phyloP scores from a whole-genome alignment of 441 rosid species.

The Pelargonium fulgidum region DNA sequence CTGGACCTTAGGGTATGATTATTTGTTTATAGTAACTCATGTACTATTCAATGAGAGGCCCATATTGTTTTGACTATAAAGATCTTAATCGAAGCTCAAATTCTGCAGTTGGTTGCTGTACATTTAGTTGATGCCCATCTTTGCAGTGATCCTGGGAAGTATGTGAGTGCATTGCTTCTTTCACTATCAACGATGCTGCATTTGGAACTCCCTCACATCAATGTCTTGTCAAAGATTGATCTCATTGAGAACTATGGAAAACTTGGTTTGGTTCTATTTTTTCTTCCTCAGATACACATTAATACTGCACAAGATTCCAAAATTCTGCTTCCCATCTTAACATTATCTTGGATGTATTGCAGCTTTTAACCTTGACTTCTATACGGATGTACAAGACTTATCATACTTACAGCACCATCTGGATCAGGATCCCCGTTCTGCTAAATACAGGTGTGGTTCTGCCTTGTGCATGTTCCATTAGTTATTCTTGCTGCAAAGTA shows the following conservation, averaged over 20 bases:
- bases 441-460: conserved; percentile 64
- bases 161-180: conserved; percentile 69
- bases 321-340: background rate
- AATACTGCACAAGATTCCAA: background rate
- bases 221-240: conserved; percentile 88
- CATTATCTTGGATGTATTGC: conserved; percentile 28
- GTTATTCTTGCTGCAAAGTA: conserved; percentile 3
- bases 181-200: conserved; percentile 85
- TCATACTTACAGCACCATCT: conserved; percentile 62
- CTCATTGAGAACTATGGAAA: conserved; percentile 81
- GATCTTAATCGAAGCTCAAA: conserved; percentile 16
- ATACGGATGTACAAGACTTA: conserved; percentile 79
- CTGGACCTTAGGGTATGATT: conserved; percentile 67
- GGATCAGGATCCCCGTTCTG: conserved; percentile 69
- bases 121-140: conserved; percentile 84
- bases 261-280: conserved; percentile 38
- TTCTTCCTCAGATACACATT: background rate
- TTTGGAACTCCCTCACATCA: conserved; percentile 83
- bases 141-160: conserved; percentile 76
- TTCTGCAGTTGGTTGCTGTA: conserved; percentile 71
- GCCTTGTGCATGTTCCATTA: background rate
- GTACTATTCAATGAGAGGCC: background rate
- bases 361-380: conserved; percentile 80
- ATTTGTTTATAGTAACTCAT: background rate
- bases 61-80: background rate